Conservation (phyloP, 495 filamentous ascomycete species). For the Penicillium macrosclerotiorum region DNA sequence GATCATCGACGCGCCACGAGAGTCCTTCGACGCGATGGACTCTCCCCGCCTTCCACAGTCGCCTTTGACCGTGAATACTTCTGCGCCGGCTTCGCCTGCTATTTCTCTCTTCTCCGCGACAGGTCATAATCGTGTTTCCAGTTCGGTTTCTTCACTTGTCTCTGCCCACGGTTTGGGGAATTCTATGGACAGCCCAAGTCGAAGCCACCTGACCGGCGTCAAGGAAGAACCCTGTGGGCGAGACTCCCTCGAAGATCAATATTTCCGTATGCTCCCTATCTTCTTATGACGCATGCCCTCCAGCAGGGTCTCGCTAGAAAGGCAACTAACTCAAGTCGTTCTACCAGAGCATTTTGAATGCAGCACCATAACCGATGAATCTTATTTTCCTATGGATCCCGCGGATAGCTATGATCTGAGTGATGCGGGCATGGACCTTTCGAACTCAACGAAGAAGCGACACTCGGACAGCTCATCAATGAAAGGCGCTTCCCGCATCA, state of each 20-base stretch:
- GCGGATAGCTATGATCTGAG: slow-evolving; percentile 60
- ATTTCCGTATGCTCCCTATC: slow-evolving; percentile 39
- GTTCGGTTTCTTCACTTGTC: slow-evolving; percentile 61
- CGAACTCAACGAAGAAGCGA: slow-evolving; percentile 55
- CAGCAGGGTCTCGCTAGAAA: no score
- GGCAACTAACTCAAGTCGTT: slow-evolving; percentile 1
- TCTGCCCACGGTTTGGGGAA: slow-evolving; percentile 51
- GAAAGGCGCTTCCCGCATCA: slow-evolving; percentile 63
- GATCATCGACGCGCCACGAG: slow-evolving; percentile 19
- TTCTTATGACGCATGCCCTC: slow-evolving; percentile 8
- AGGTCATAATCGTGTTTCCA: slow-evolving; percentile 46
- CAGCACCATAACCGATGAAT: slow-evolving; percentile 28
- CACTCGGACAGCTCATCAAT: slow-evolving; percentile 64
- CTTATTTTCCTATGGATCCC: slow-evolving; percentile 32
- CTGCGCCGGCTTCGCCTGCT: slow-evolving; percentile 44
- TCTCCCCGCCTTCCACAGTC: slow-evolving; percentile 22
- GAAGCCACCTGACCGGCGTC: slow-evolving; percentile 50
- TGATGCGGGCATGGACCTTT: slow-evolving; percentile 59
- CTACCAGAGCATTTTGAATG: slow-evolving; percentile 40
- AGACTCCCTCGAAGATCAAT: slow-evolving; percentile 45
- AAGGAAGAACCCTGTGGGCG: slow-evolving; percentile 49
- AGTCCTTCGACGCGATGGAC: slow-evolving; percentile 24
- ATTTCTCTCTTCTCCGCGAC: slow-evolving; percentile 42
- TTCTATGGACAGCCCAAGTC: slow-evolving; percentile 48
- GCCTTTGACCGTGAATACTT: slow-evolving; percentile 35